Evolutionary conservation across 2,329 filamentous ascomycete genomes (phyloP).

Genomic region (Gremmenia infestans): DNA sequence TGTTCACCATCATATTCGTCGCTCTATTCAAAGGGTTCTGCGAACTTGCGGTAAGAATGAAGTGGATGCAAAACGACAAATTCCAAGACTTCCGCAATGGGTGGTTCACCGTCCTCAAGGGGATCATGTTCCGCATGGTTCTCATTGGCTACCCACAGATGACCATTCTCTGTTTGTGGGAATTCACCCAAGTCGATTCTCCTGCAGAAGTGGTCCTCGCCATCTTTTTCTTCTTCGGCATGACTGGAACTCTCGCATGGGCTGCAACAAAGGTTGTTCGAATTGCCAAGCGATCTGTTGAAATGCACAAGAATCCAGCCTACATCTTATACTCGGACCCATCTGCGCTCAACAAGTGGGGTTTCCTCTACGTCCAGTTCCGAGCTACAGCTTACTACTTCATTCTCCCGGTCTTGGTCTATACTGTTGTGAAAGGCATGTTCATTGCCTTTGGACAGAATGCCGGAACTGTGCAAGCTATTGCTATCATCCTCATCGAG

Average conservation of each 20-base stretch:
- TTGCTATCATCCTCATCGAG: constrained; percentile 81
- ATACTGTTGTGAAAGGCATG: constrained; percentile 81
- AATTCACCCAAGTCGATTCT: constrained; percentile 82
- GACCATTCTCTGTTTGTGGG: constrained; percentile 86
- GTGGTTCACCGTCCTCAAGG: constrained; percentile 89
- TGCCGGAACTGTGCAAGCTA: constrained; percentile 66
- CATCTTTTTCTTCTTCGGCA: constrained; percentile 81
- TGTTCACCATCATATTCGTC: constrained; percentile 68
- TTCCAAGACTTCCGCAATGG: constrained; percentile 93
- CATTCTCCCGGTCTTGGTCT: constrained; percentile 72
- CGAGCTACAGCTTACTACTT: constrained; percentile 95
- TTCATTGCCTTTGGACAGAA: constrained; percentile 80
- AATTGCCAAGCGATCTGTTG: constrained; percentile 81
- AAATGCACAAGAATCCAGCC: constrained; percentile 91
- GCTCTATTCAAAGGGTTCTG: constrained; percentile 75
- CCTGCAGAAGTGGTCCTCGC: constrained; percentile 80
- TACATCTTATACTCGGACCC: constrained; percentile 97
- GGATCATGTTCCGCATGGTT: constrained; percentile 85
- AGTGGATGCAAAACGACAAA: constrained; percentile 77
- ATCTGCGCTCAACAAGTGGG: constrained; percentile 94
- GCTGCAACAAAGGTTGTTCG: constrained; percentile 85
- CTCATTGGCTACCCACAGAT: constrained; percentile 91
- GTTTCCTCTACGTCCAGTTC: constrained; percentile 96
- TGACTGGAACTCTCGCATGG: constrained; percentile 74
- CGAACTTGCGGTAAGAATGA: constrained; percentile 68